Percentiles rank a stretch among this genome's conserved stretches.
Evolutionary conservation across 208 protist species (phyloP).

Genomic region (Leishmania martiniquensis): DNA sequence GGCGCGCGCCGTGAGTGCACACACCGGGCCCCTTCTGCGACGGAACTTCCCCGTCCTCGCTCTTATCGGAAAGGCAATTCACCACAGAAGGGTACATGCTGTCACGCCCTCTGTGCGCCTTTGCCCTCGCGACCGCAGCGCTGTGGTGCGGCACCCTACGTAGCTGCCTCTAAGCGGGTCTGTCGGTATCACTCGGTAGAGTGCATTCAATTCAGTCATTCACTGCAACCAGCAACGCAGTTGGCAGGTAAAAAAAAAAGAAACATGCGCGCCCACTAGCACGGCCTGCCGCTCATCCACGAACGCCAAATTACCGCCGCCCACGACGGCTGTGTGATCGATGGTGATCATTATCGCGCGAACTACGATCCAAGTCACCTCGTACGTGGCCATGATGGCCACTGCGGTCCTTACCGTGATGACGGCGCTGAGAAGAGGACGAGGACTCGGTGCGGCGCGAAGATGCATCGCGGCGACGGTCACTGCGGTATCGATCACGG

Average conservation of each 20-base stretch:
- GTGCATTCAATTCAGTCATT: background rate
- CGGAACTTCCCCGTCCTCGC: too few relatives aligned
- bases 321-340: background rate
- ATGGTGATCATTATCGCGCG: background rate
- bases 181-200: background rate
- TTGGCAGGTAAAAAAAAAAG: too few relatives aligned
- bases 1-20: background rate
- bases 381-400: background rate
- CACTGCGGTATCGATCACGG: background rate
- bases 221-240: too few relatives aligned
- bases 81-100: too few relatives aligned
- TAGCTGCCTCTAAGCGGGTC: background rate
- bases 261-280: too few relatives aligned
- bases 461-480: background rate
- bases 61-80: too few relatives aligned
- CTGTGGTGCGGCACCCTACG: background rate
- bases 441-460: background rate
- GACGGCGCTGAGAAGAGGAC: constrained; percentile 1
- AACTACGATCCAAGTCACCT: background rate
- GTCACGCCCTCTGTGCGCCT: background rate
- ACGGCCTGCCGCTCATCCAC: background rate
- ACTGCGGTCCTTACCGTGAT: background rate
- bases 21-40: background rate
- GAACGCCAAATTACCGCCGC: background rate
- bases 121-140: background rate